phyloP scores from a whole-genome alignment of 768 basidiomycete species.

The Hygrocybe coccinea region DNA sequence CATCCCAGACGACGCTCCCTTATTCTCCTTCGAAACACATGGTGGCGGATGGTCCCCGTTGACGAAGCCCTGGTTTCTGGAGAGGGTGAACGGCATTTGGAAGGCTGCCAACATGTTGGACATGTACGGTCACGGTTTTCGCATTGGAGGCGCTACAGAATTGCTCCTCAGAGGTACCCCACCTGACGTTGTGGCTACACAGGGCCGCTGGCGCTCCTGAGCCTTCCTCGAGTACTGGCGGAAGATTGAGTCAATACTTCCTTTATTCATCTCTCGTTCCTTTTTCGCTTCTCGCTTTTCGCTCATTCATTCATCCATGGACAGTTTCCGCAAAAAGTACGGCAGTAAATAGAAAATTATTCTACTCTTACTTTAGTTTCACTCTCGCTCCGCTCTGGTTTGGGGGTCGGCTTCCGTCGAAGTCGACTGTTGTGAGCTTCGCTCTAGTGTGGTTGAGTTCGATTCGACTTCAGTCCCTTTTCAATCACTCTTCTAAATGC shows the following conservation, averaged over 20 bases:
- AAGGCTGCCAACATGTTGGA: not conserved
- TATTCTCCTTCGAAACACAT: slow-evolving; percentile 12
- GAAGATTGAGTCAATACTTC: slow-evolving; percentile 19
- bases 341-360: no score
- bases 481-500: no score
- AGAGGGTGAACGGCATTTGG: slow-evolving; percentile 17
- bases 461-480: no score
- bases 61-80: slow-evolving; percentile 10
- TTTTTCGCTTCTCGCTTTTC: no score
- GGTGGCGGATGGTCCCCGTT: slow-evolving; percentile 4
- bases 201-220: slow-evolving; percentile 31
- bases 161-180: slow-evolving; percentile 24
- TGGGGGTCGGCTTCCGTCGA: no score
- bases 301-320: no score
- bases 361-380: no score
- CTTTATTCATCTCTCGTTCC: slow-evolving; percentile 12
- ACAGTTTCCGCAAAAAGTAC: no score
- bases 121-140: slow-evolving; percentile 23
- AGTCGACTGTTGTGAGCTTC: no score
- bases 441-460: no score
- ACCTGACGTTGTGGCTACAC: slow-evolving; percentile 30
- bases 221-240: slow-evolving; percentile 31
- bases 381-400: no score
- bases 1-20: slow-evolving; percentile 13
- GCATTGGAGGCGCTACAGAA: slow-evolving; percentile 26